A percentile compares a stretch with the other conserved stretches of the same genome.
Evolutionary conservation across 805 yeast genomes (phyloP).

Genomic region (Lipomyces spencermartinsiae): DNA sequence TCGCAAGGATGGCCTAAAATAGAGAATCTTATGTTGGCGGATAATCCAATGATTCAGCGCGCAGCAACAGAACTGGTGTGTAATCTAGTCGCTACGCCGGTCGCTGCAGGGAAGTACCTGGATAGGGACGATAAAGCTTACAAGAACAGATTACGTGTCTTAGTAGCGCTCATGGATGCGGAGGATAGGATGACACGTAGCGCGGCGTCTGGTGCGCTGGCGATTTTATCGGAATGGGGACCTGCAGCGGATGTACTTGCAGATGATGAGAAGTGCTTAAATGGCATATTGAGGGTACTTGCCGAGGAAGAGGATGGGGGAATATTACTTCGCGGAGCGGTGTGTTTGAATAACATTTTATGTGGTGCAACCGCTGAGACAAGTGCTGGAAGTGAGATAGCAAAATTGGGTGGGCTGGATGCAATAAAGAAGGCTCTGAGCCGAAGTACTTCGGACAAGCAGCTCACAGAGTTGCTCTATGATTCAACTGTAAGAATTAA

Average conservation of each 20-base stretch:
- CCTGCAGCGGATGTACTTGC: slow-evolving; percentile 45
- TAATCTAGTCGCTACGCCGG: slow-evolving; percentile 56
- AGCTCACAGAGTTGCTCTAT: slow-evolving; percentile 2
- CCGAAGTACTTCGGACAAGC: background rate
- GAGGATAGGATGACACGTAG: slow-evolving; percentile 46
- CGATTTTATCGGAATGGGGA: slow-evolving; percentile 49
- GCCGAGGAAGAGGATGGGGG: slow-evolving; percentile 40
- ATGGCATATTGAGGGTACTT: slow-evolving; percentile 37
- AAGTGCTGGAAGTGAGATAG: background rate
- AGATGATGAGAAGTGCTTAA: slow-evolving; percentile 41
- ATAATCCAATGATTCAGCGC: slow-evolving; percentile 58
- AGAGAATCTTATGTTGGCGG: slow-evolving; percentile 53
- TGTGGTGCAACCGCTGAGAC: slow-evolving; percentile 7
- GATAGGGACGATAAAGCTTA: slow-evolving; percentile 42
- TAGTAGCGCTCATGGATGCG: slow-evolving; percentile 45
- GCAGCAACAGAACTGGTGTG: slow-evolving; percentile 69
- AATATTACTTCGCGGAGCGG: slow-evolving; percentile 43
- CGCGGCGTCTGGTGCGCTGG: slow-evolving; percentile 52
- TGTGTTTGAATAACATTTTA: slow-evolving; percentile 39
- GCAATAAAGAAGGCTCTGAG: slow-evolving; percentile 5
- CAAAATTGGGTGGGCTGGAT: slow-evolving; percentile 8
- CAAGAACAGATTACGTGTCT: slow-evolving; percentile 42
- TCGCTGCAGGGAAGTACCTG: slow-evolving; percentile 48
- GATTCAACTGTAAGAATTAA: background rate
- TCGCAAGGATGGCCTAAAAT: slow-evolving; percentile 56